Evolutionary conservation across 345 rosid genomes (phyloP), one percentile per base, ranked within the genome.

Genomic region (Lagerstroemia speciosa): DNA sequence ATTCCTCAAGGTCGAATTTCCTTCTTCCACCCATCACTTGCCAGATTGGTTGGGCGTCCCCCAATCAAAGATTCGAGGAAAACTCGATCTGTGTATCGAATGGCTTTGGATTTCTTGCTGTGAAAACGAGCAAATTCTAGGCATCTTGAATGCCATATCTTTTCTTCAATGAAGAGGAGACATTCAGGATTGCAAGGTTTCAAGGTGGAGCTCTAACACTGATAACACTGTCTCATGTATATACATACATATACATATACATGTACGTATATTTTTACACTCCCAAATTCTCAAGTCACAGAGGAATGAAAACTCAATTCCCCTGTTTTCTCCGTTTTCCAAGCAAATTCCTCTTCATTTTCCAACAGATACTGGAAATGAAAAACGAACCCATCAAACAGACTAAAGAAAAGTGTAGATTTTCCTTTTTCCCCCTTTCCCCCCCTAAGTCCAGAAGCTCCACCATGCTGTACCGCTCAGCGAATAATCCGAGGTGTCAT

Each of bases 361-460:
- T 58, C 34, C 63, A 14, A 14, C 63, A 11, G 2, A 58, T 58
- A 58, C 19, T 58, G 6, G 3, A n/a, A 53, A 53, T 11, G n/a
- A 12, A 53, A n/a, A 58, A 58, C 60, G 29, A 58, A 30, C 63
- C 34, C 34, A 58, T 27, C 63, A 30, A 2, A 29, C 34, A 27
- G 33, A 58, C 63, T 34, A 27, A 29, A 58, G 32, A 58, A 2
- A 29, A 27, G 46, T 5, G 46, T 14, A 5, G 46, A 19, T 2
- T 19, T 48, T 48, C 17, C 24, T 4, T 46, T 14, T 57, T 31
- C 29, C 3, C 20, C 1, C 12, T 11, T 37, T 81, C 75, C n/a
- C n/a, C n/a, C n/a, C n/a, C n/a, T n/a, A 87, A 65, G 78, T 69
- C 85, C 92, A 83, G 75, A 81, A 85, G 62, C 79, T 83, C 66